Conservation (phyloP, 768 basidiomycete genomes). For the Sarcomyxa edulis region DNA sequence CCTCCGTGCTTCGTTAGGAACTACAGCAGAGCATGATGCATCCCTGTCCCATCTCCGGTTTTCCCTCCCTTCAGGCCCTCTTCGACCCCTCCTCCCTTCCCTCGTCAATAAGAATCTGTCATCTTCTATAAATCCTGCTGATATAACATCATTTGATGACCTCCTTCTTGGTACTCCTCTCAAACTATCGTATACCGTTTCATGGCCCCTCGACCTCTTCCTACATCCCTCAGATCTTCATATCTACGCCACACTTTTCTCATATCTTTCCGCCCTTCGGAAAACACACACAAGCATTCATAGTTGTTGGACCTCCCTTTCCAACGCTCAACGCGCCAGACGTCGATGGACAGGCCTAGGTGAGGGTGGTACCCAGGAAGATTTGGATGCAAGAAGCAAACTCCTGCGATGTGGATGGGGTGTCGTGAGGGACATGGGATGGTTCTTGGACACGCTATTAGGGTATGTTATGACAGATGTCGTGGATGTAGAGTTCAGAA, state of each 20-base stretch:
- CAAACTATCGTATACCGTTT: slow-evolving; percentile 60
- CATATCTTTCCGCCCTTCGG: slow-evolving; percentile 78
- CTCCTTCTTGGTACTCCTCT: slow-evolving; percentile 78
- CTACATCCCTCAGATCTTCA: slow-evolving; percentile 70
- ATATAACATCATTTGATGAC: slow-evolving; percentile 57
- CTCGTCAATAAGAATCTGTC: slow-evolving; percentile 16
- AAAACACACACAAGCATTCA: slow-evolving; percentile 81
- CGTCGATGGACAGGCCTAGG: slow-evolving; percentile 83
- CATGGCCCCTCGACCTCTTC: slow-evolving; percentile 91
- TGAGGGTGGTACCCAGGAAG: slow-evolving; percentile 78
- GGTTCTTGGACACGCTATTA: slow-evolving; percentile 82
- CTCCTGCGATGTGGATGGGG: slow-evolving; percentile 84
- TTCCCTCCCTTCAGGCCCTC: slow-evolving; percentile 73
- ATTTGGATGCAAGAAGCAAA: slow-evolving; percentile 55
- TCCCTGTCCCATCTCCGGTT: slow-evolving; percentile 69
- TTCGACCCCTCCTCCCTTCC: slow-evolving; percentile 79
- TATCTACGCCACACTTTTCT: slow-evolving; percentile 72
- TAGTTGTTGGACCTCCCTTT: slow-evolving; percentile 79
- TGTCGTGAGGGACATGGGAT: slow-evolving; percentile 81
- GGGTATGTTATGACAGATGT: slow-evolving; percentile 91
- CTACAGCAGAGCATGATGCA: slow-evolving; percentile 84
- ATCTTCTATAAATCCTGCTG: slow-evolving; percentile 36
- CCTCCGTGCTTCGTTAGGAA: slow-evolving; percentile 84
- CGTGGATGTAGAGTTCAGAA: slow-evolving; percentile 75
- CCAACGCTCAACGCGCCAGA: slow-evolving; percentile 79